phyloP scores from a whole-genome alignment of 208 protist genomes.

The Acanthamoeba lenticulata region DNA sequence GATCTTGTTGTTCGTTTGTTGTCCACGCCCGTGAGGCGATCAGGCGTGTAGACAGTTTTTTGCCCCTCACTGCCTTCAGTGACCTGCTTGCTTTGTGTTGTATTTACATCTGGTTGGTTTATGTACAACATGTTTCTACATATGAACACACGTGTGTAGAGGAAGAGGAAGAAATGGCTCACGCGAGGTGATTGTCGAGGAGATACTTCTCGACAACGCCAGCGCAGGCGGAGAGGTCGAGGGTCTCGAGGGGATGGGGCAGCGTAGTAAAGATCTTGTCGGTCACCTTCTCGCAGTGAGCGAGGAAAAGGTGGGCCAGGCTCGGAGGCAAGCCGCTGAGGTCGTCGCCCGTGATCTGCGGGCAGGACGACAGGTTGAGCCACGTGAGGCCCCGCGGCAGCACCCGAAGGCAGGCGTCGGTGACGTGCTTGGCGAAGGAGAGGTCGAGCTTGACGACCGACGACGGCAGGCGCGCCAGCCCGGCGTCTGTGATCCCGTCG shows the following conservation, averaged over 20 bases:
- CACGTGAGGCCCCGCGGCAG: background rate
- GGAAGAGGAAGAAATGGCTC: background rate
- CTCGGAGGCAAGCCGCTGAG: background rate
- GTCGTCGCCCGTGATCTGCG: background rate
- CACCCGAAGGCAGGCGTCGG: background rate
- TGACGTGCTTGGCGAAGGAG: constrained; percentile 9
- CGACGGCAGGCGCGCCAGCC: background rate
- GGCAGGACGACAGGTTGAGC: constrained; percentile 34
- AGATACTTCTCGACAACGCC: constrained; percentile 39
- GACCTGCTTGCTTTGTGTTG: too few relatives aligned
- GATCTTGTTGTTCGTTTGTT: too few relatives aligned
- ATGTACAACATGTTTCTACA: too few relatives aligned
- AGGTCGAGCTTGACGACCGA: background rate
- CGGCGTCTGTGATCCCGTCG: background rate
- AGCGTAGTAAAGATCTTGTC: background rate
- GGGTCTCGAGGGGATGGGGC: constrained; percentile 7
- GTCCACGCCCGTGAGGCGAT: too few relatives aligned
- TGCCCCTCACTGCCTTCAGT: too few relatives aligned
- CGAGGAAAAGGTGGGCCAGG: background rate
- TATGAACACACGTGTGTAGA: too few relatives aligned
- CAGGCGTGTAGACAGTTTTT: too few relatives aligned
- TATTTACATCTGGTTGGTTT: too few relatives aligned
- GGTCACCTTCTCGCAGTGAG: constrained; percentile 16
- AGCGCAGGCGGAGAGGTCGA: background rate
- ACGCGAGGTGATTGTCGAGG: constrained; percentile 8